A percentile compares a stretch with the other conserved stretches of the same genome.
Conservation (phyloP, 2,329 filamentous ascomycete species). For the Neopestalotiopsis rosae region DNA sequence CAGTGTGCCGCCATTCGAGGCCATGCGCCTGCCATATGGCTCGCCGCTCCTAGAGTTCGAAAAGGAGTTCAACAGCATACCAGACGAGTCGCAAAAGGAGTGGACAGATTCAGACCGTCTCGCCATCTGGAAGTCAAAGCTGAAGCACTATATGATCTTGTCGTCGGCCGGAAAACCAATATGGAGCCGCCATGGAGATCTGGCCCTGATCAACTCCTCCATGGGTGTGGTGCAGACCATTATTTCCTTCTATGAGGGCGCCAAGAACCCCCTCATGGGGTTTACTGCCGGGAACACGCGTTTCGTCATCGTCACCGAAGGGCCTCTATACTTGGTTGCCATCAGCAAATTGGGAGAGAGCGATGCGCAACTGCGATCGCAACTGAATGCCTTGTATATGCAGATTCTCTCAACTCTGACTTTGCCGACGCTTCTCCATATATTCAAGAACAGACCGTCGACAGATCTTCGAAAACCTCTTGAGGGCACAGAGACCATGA, state of each 20-base stretch:
- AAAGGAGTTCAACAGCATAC: slow-evolving; percentile 79
- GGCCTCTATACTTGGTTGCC: slow-evolving; percentile 89
- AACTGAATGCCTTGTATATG: slow-evolving; percentile 96
- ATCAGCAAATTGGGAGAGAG: slow-evolving; percentile 94
- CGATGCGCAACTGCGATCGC: slow-evolving; percentile 82
- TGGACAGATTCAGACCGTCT: slow-evolving; percentile 65
- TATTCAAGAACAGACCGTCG: slow-evolving; percentile 91
- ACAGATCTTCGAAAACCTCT: slow-evolving; percentile 89
- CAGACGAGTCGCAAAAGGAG: slow-evolving; percentile 52
- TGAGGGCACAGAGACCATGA: slow-evolving; percentile 86
- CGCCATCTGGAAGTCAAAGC: slow-evolving; percentile 83
- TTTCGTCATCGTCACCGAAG: slow-evolving; percentile 85
- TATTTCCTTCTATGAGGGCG: slow-evolving; percentile 92
- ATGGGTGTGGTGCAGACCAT: slow-evolving; percentile 97
- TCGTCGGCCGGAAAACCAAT: slow-evolving; percentile 97
- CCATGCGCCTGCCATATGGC: slow-evolving; percentile 43
- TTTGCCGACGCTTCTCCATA: slow-evolving; percentile 81
- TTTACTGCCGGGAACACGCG: slow-evolving; percentile 88
- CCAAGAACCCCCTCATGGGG: slow-evolving; percentile 76
- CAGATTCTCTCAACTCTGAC: slow-evolving; percentile 96
- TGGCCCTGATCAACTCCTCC: slow-evolving; percentile 88
- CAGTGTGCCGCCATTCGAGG: slow-evolving; percentile 66
- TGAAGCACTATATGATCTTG: slow-evolving; percentile 96
- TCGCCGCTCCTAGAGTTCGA: slow-evolving; percentile 71
- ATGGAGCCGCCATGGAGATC: slow-evolving; percentile 92